Base-by-base conservation (phyloP, 352 stramenopile genomes). In the Phytophthora colocasiae region DNA sequence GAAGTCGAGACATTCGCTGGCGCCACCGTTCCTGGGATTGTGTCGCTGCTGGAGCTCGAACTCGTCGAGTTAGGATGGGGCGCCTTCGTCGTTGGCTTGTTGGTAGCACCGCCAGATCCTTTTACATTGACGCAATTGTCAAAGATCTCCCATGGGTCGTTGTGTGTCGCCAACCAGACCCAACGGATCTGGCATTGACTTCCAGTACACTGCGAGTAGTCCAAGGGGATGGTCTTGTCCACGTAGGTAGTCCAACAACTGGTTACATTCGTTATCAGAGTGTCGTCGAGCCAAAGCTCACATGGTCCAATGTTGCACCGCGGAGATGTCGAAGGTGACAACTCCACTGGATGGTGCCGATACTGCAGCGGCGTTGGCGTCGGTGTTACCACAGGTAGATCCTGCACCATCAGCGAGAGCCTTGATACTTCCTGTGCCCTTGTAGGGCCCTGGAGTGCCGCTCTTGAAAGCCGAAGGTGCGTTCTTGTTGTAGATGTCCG, bases 141-240 rank as follows among this genome's bases (percentile, higher is more conserved):
- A 52, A 73, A 83, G 43, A 83, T 73, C 66, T 87, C 70, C 64
- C 69, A 81, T 29, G 65, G 66, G 40, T 62, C 58, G 43, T 77
- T 83, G 64, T 83, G 75, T 49, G 69, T 81, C 17, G 74, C 77
- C 43, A 86, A 51, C 77, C 78, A 84, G 27, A 81, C 58, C 66
- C 72, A 84, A 26, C 73, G 78, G 47, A 83, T 29, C 62, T 71
- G 58, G 41, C 73, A 84, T 53, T 56, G 29, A 26, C 45, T 64
- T 19, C 45, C 47, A 26, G 53, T 66, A 39, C 72, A 84, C 26
- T 65, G 52, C 24, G 71, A 73, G 40, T 70, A 82, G 47, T 83
- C 75, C 32, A 86, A 55, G 0, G 56, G 44, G 19, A 83, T 74
- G 12, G 24, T 68, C 22, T 71, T 66, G 50, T 72, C 59, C 8